phyloP scores from a whole-genome alignment of 495 filamentous ascomycete species.

The Aspergillus cavernicola region DNA sequence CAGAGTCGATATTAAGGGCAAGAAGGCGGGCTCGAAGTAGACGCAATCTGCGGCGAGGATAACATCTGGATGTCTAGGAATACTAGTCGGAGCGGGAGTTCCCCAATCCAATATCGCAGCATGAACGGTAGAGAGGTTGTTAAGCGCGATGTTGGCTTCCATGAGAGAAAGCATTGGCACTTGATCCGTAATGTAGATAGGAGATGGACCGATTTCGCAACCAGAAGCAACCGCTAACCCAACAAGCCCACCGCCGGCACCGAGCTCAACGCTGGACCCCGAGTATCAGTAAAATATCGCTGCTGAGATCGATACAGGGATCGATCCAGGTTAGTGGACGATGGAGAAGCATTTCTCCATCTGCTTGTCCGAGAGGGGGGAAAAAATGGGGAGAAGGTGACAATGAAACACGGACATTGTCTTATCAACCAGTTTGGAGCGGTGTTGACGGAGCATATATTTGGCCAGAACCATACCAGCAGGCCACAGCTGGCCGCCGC shows the following conservation, averaged over 20 bases:
- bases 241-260: constrained; percentile 87
- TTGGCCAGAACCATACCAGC: constrained; percentile 83
- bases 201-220: constrained; percentile 29
- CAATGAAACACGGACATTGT: constrained; percentile 62
- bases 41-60: constrained; percentile 95
- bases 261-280: constrained; percentile 75
- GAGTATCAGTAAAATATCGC: constrained; percentile 2
- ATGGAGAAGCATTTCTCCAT: not conserved
- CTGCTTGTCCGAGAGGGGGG: not conserved
- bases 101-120: constrained; percentile 75
- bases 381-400: constrained; percentile 8
- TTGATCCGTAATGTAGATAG: constrained; percentile 81
- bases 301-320: not conserved
- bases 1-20: constrained; percentile 77
- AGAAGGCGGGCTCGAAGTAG: constrained; percentile 95
- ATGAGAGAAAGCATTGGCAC: constrained; percentile 77
- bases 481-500: constrained; percentile 91
- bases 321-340: not conserved
- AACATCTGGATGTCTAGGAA: constrained; percentile 57
- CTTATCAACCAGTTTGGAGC: constrained; percentile 53
- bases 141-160: constrained; percentile 76
- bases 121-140: constrained; percentile 57
- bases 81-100: constrained; percentile 29
- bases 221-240: constrained; percentile 48
- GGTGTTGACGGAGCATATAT: constrained; percentile 73